These are phyloP conservation scores for Amphirosellinia nigrospora DNA, from an alignment of 495 filamentous ascomycete species.

Conservation along the genomic window DNA sequence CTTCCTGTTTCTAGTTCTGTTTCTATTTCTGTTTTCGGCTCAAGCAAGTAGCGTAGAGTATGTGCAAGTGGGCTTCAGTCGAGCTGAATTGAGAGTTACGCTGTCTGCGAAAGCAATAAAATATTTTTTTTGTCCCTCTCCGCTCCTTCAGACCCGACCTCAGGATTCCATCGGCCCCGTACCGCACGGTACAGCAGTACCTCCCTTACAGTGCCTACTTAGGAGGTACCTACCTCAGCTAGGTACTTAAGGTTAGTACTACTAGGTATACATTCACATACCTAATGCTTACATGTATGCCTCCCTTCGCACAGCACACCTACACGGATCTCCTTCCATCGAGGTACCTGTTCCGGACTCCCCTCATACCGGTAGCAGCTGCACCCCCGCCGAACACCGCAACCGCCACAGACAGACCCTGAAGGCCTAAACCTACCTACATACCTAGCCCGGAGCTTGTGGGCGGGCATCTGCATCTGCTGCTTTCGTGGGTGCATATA, in stretches of 20 bases:
- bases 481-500: not conserved
- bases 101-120: not conserved
- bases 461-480: not conserved
- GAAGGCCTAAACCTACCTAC: not conserved
- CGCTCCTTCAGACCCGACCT: not conserved
- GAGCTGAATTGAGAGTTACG: constrained; percentile 8
- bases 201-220: not conserved
- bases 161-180: not conserved
- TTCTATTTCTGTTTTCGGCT: constrained; percentile 21
- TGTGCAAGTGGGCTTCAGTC: constrained; percentile 8
- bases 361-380: not conserved
- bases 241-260: no score
- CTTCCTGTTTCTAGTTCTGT: not conserved
- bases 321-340: not conserved
- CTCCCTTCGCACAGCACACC: no score
- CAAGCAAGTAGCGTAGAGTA: constrained; percentile 2
- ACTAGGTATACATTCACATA: no score
- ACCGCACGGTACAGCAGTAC: constrained; percentile 1
- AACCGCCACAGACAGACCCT: constrained; percentile 9
- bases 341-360: not conserved
- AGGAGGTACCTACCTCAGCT: no score
- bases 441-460: not conserved
- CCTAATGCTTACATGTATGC: no score
- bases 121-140: constrained; percentile 24
- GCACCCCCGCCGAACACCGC: not conserved